Evolutionary conservation across 768 basidiomycete genomes (phyloP).

Genomic region (Leucosporidium scottii): DNA sequence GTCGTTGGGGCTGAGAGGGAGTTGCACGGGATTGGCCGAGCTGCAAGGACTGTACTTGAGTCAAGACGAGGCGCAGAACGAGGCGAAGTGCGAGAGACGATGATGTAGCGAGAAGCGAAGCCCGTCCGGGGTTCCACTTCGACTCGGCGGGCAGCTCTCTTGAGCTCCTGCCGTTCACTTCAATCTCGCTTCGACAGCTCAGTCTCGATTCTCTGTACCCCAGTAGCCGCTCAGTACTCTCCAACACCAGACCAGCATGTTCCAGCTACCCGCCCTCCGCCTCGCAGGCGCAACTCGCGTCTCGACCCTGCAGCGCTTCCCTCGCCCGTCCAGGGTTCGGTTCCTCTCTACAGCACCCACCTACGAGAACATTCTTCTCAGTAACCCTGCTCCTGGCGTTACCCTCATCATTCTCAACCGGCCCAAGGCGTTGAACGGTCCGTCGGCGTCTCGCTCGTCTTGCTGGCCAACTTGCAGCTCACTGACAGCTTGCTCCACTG

Average conservation of each 20-base stretch:
- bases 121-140: too few species aligned
- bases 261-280: constrained; percentile 12
- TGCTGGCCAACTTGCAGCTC: too few species aligned
- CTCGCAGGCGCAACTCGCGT: neutral
- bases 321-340: constrained; percentile 1
- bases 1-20: neutral
- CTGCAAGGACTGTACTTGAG: too few species aligned
- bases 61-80: too few species aligned
- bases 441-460: constrained; percentile 1
- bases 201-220: neutral
- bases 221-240: too few species aligned
- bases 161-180: too few species aligned
- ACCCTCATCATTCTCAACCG: constrained; percentile 75
- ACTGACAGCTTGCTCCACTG: neutral
- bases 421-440: constrained; percentile 61
- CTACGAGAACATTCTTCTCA: constrained; percentile 36
- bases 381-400: constrained; percentile 33
- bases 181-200: neutral
- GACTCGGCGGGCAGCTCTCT: too few species aligned
- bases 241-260: neutral
- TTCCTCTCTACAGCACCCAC: constrained; percentile 6
- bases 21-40: too few species aligned
- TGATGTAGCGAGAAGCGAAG: too few species aligned
- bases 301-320: neutral
- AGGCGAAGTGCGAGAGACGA: too few species aligned